These are phyloP conservation scores for Phialophora expanda DNA, from an alignment of 2,329 filamentous ascomycete genomes.

Conservation along the genomic window DNA sequence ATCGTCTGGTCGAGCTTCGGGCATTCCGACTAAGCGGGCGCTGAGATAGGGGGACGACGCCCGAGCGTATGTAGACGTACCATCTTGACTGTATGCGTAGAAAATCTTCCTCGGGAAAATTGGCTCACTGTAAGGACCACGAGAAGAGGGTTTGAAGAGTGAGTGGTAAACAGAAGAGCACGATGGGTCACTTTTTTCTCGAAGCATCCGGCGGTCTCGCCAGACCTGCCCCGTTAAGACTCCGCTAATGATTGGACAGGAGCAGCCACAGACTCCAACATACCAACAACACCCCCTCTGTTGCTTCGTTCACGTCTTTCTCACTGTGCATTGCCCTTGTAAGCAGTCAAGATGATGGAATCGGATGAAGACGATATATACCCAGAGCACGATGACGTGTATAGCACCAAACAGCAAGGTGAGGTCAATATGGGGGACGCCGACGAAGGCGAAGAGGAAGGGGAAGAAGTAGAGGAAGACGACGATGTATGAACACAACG, in stretches of 20 bases:
- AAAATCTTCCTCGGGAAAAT: background rate
- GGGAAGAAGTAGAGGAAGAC: constrained; percentile 43
- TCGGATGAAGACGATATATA: constrained; percentile 39
- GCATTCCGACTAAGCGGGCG: background rate
- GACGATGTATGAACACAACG: constrained; percentile 44
- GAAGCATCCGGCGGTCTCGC: constrained; percentile 30
- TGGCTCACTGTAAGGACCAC: background rate
- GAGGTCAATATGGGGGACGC: constrained; percentile 42
- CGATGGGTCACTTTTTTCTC: constrained; percentile 32
- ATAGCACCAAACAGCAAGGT: constrained; percentile 22
- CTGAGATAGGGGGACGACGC: background rate
- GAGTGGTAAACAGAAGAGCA: constrained; percentile 32
- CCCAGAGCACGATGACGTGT: constrained; percentile 29
- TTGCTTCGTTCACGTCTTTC: background rate
- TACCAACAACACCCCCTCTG: background rate
- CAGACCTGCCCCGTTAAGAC: constrained; percentile 25
- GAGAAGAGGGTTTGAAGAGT: background rate
- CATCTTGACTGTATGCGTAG: constrained; percentile 22
- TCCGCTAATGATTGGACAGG: constrained; percentile 18
- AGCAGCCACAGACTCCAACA: constrained; percentile 20
- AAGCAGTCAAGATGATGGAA: constrained; percentile 35
- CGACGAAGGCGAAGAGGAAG: constrained; percentile 39
- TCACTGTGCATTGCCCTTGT: background rate
- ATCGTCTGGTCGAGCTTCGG: constrained; percentile 1
- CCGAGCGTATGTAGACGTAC: constrained; percentile 19